Evolutionary conservation across 306 rosid genomes (phyloP).

Genomic region (Trichosanthes cucumerina): DNA sequence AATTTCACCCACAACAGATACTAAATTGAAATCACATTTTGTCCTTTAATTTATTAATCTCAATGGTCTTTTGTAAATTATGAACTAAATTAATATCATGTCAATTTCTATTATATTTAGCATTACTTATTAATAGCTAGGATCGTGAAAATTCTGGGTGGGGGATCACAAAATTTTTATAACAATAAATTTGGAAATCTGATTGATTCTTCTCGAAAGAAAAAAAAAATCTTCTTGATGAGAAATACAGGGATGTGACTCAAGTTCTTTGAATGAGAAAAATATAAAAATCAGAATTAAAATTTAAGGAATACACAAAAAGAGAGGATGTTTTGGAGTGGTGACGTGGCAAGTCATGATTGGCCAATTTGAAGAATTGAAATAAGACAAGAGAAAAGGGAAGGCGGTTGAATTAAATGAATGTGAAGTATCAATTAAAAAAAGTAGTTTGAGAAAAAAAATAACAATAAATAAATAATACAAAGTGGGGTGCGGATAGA

Average conservation of each 20-base stretch:
- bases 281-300: background rate
- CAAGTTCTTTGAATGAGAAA: background rate
- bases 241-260: background rate
- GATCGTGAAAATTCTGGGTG: background rate
- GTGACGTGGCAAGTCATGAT: background rate
- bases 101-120: no score
- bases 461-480: background rate
- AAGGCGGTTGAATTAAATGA: slow-evolving; percentile 1
- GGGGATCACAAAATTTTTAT: background rate
- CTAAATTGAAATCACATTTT: no score
- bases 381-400: background rate
- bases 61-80: no score
- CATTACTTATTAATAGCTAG: no score
- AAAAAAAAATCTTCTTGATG: background rate
- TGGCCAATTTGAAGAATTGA: background rate
- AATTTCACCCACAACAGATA: no score
- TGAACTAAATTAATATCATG: no score
- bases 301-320: background rate
- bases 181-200: background rate
- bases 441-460: background rate
- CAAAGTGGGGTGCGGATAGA: background rate
- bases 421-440: background rate
- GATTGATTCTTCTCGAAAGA: background rate
- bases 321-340: background rate
- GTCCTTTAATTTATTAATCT: no score